Percentiles rank a stretch among this genome's conserved stretches.
Evolutionary conservation across 306 rosid species (phyloP).

Genomic region (Delonix regia): DNA sequence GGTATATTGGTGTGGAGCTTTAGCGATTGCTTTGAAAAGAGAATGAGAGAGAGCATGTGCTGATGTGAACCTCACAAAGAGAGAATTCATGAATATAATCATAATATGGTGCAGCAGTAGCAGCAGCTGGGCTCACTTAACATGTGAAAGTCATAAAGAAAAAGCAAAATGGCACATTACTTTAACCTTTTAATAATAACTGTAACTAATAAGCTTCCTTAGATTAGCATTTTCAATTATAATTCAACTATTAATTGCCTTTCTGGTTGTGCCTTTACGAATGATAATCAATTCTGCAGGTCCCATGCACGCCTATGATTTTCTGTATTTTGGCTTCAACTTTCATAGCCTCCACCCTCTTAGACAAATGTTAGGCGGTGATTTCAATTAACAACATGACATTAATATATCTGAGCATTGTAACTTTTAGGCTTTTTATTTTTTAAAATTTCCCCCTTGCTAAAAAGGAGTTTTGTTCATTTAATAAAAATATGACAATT

Average conservation of each 20-base stretch:
- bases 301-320: slow-evolving; percentile 23
- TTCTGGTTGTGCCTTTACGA: slow-evolving; percentile 28
- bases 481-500: too few relatives aligned
- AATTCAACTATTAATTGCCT: slow-evolving; percentile 42
- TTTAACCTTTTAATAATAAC: slow-evolving; percentile 39
- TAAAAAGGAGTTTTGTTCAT: too few relatives aligned
- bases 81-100: slow-evolving; percentile 48
- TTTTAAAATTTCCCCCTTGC: background rate
- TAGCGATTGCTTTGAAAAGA: slow-evolving; percentile 7
- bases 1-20: slow-evolving; percentile 13
- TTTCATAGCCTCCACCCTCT: background rate
- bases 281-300: slow-evolving; percentile 35
- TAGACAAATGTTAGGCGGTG: background rate
- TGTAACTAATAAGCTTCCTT: slow-evolving; percentile 33
- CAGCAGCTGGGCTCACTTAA: slow-evolving; percentile 56
- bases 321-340: background rate
- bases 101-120: slow-evolving; percentile 42
- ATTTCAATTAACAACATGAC: background rate
- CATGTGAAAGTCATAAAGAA: slow-evolving; percentile 47
- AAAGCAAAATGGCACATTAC: slow-evolving; percentile 28
- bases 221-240: slow-evolving; percentile 45
- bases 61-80: slow-evolving; percentile 53
- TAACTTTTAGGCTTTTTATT: background rate
- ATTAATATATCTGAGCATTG: background rate
- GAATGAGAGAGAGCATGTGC: slow-evolving; percentile 52